Percentiles rank a stretch among this genome's conserved stretches.
Conservation (phyloP, 108 stramenopile species). For the Mayamaea pseudoterrestris region DNA sequence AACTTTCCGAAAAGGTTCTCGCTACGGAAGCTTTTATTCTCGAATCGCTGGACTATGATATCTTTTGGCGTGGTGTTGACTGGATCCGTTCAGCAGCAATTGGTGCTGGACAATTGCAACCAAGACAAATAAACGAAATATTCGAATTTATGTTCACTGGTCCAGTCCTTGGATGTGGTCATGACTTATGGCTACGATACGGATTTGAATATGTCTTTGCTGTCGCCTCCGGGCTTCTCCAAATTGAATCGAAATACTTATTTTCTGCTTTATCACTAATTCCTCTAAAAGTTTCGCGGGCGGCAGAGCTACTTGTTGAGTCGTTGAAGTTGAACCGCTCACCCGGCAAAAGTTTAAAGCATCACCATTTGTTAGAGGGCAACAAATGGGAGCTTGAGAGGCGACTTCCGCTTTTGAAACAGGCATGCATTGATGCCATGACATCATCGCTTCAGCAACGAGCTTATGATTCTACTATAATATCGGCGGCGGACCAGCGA, state of each 20-base stretch:
- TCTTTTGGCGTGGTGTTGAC: constrained; percentile 67
- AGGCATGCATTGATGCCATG: constrained; percentile 23
- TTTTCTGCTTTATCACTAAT: constrained; percentile 49
- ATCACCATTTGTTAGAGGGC: not conserved
- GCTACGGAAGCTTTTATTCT: constrained; percentile 49
- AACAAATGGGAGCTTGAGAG: not conserved
- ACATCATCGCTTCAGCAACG: not conserved
- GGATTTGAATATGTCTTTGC: constrained; percentile 72
- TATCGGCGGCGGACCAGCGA: constrained; percentile 18
- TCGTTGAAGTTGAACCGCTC: constrained; percentile 20
- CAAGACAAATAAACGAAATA: constrained; percentile 17
- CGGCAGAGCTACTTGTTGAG: constrained; percentile 48
- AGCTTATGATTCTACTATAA: constrained; percentile 2
- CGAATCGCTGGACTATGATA: constrained; percentile 49
- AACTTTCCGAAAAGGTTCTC: constrained; percentile 64
- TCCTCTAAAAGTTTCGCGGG: constrained; percentile 50
- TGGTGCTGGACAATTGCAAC: constrained; percentile 6
- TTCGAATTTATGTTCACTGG: constrained; percentile 47
- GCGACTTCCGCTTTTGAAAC: constrained; percentile 13
- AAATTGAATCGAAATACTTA: constrained; percentile 36
- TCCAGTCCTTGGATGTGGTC: constrained; percentile 59
- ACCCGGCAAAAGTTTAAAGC: constrained; percentile 1
- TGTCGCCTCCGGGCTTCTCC: constrained; percentile 56
- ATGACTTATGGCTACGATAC: constrained; percentile 65
- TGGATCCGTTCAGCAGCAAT: constrained; percentile 41